Percentiles rank a stretch among this genome's conserved stretches.
Evolutionary conservation across 768 basidiomycete genomes (phyloP).

Genomic region (Termitomyces sp.): DNA sequence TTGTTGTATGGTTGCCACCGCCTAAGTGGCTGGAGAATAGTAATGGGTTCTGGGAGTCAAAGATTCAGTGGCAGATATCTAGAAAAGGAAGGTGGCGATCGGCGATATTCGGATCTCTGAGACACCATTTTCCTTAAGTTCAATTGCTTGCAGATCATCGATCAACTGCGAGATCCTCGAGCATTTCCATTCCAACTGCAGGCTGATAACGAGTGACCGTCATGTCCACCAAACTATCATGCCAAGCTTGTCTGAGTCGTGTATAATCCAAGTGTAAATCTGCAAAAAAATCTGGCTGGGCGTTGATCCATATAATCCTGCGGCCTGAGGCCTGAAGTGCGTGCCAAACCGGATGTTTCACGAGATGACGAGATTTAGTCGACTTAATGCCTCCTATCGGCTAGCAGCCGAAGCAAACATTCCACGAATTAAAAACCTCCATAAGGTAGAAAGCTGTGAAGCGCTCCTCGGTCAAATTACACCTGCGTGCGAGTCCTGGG

Average conservation of each 20-base stretch:
- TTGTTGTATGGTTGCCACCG: background rate
- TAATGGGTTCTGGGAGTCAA: background rate
- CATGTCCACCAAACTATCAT: background rate
- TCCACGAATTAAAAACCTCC: background rate
- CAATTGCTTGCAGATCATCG: background rate
- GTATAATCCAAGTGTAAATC: background rate
- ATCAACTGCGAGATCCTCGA: background rate
- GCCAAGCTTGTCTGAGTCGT: background rate
- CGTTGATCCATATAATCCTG: too few relatives aligned
- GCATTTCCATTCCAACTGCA: background rate
- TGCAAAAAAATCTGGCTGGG: background rate
- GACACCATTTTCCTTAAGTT: background rate
- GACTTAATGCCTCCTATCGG: background rate
- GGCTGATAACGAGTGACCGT: too few relatives aligned
- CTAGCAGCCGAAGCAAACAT: background rate
- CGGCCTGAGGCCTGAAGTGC: background rate
- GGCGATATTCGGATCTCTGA: background rate
- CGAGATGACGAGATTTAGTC: background rate
- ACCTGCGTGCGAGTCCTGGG: background rate
- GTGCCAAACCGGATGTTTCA: background rate
- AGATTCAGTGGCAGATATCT: background rate
- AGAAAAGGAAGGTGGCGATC: background rate
- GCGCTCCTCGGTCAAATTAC: too few relatives aligned
- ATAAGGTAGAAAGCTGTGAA: constrained; percentile 5
- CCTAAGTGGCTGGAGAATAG: background rate